These are phyloP conservation scores for Aspergillus steynii DNA, from an alignment of 495 filamentous ascomycete species.

Conservation along the genomic window DNA sequence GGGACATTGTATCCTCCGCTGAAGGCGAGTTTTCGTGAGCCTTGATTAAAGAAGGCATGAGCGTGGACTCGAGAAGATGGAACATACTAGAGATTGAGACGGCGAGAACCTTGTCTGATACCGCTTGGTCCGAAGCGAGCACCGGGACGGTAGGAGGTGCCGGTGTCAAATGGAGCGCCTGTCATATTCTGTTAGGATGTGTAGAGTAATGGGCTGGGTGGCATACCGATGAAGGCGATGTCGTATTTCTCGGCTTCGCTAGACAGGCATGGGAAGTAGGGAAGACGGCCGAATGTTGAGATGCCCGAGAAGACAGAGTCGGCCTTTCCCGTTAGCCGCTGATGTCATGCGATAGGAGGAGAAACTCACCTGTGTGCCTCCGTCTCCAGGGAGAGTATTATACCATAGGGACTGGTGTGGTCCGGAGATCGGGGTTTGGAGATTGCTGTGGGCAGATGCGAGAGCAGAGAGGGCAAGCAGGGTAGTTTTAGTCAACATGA, in stretches of 20 bases:
- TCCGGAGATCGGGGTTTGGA: conserved; percentile 57
- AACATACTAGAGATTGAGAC: conserved; percentile 67
- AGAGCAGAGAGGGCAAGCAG: conserved; percentile 36
- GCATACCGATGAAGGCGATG: conserved; percentile 73
- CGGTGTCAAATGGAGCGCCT: conserved; percentile 66
- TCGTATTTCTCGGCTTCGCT: conserved; percentile 72
- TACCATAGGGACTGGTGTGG: conserved; percentile 64
- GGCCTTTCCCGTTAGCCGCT: conserved; percentile 43
- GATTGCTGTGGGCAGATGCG: conserved; percentile 50
- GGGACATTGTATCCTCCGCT: conserved; percentile 67
- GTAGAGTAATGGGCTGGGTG: not conserved
- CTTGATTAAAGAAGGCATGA: conserved; percentile 24
- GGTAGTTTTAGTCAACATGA: conserved; percentile 20
- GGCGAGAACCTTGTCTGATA: conserved; percentile 77
- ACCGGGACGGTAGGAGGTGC: conserved; percentile 77
- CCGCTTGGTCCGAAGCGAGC: conserved; percentile 81
- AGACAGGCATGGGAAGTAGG: conserved; percentile 75
- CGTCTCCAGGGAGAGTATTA: conserved; percentile 65
- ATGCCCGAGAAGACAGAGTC: conserved; percentile 74
- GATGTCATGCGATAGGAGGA: not conserved
- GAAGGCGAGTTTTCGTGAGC: conserved; percentile 54
- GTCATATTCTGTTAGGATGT: not conserved
- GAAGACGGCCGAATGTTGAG: conserved; percentile 74
- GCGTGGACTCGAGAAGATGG: conserved; percentile 5
- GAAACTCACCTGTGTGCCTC: conserved; percentile 58